Base-by-base conservation (phyloP, 441 rosid genomes). In the Cnidoscolus chayamansa region DNA sequence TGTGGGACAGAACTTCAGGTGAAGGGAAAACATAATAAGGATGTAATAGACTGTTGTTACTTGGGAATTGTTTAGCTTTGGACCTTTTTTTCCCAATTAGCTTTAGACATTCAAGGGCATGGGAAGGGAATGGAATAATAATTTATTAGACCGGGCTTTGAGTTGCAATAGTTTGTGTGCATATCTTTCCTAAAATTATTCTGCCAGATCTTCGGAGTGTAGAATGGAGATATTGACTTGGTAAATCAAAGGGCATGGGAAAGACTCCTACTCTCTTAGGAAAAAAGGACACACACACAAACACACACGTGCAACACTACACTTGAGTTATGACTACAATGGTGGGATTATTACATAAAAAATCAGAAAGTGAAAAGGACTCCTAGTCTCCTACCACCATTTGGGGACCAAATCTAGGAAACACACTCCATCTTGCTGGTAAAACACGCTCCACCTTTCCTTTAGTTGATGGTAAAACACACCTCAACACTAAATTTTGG, bases 211-310 rank as follows among this genome's bases (percentile, higher is more conserved):
- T 43, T 47, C 13, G 48, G 17, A 19, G 10, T 48, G 55, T 32
- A 51, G 30, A 53, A 17, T 16, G 8, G 63, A 67, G 72, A 54
- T 43, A 6, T 19, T 6, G 30, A 40, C 32, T 55, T 3, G 20
- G 71, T 19, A 40, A 57, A 56, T 51, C 72, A 68, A 55, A 8
- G 35, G 12, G 13, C 6, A 35, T 31, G 50, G 72, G 19, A 56
- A 20, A 56, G 40, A 20, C 32, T 17, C 48, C 15, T 56, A 13
- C 20, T 25, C 40, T 56, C 55, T 15, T 40, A 57, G 17, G 57
- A 35, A 35, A 35, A 35, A 35, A 35, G 40, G 25, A 25, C 25
- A 25, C 25, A 25, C 25, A 25, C 25, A 25, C 25, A 25, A 25
- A 25, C 25, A 25, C 25, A 25, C 25, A 25, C 25, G 25, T 25